phyloP scores from a whole-genome alignment of 768 basidiomycete genomes.

The Lactarius deliciosus region DNA sequence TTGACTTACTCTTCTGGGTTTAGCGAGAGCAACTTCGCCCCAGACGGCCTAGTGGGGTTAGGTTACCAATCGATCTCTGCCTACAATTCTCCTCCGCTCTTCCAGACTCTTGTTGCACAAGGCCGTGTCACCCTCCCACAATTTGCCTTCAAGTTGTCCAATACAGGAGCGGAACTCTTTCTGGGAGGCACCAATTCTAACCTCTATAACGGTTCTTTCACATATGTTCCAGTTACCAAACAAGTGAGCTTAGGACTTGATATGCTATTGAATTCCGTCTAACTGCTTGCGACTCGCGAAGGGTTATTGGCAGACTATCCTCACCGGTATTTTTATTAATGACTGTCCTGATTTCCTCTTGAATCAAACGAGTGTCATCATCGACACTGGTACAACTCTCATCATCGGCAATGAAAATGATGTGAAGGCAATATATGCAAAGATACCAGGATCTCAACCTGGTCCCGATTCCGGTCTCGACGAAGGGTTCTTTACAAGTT shows the following conservation, averaged over 20 bases:
- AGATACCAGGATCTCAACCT: slow-evolving; percentile 26
- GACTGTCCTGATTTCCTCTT: background rate
- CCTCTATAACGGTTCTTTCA: slow-evolving; percentile 6
- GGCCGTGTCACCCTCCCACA: background rate
- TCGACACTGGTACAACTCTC: slow-evolving; percentile 32
- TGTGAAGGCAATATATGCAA: slow-evolving; percentile 21
- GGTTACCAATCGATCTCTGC: background rate
- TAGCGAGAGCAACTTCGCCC: background rate
- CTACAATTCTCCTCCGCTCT: background rate
- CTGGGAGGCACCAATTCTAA: slow-evolving; percentile 14
- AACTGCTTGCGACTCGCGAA: background rate
- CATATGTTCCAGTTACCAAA: slow-evolving; percentile 6
- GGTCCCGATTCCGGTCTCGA: background rate
- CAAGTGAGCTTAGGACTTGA: slow-evolving; percentile 1
- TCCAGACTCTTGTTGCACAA: slow-evolving; percentile 8
- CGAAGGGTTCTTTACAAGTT: slow-evolving; percentile 8
- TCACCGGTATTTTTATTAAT: slow-evolving; percentile 9
- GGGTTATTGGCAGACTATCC: slow-evolving; percentile 29
- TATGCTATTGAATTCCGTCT: background rate
- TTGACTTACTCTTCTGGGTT: slow-evolving; percentile 2
- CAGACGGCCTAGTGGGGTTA: slow-evolving; percentile 11
- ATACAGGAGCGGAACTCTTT: slow-evolving; percentile 12
- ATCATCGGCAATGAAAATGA: slow-evolving; percentile 24
- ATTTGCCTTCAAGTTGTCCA: slow-evolving; percentile 11
- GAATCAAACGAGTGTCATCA: slow-evolving; percentile 24